Conservation (phyloP, 2,329 filamentous ascomycete species). For the Waltergamsia citrina region DNA sequence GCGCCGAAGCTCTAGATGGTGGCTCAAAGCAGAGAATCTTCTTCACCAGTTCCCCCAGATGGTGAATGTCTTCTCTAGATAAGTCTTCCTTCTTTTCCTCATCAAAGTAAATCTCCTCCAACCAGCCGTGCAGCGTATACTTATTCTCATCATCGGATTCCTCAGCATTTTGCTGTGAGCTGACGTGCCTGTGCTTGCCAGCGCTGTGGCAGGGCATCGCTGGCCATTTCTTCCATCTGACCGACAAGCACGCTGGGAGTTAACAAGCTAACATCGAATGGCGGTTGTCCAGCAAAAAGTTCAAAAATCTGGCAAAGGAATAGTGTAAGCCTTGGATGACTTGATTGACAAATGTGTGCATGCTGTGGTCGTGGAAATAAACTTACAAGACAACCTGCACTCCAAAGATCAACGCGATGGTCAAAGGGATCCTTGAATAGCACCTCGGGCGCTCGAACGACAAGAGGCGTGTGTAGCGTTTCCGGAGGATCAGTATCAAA, state of each 20-base stretch:
- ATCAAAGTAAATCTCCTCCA: constrained; percentile 10
- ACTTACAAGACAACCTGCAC: constrained; percentile 10
- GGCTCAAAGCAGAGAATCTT: constrained; percentile 12
- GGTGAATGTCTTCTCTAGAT: constrained; percentile 4
- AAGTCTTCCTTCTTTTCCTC: constrained; percentile 5
- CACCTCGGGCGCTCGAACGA: constrained; percentile 11
- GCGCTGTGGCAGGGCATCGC: constrained; percentile 7
- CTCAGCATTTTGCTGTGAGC: neutral
- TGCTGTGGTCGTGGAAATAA: neutral
- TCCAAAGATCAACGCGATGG: constrained; percentile 11
- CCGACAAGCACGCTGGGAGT: constrained; percentile 6
- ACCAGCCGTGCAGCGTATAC: constrained; percentile 8
- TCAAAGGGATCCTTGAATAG: constrained; percentile 11
- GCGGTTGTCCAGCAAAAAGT: constrained; percentile 12
- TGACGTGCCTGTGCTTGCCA: constrained; percentile 6
- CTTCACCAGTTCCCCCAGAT: constrained; percentile 1
- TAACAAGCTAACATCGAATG: constrained; percentile 10
- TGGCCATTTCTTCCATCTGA: constrained; percentile 9
- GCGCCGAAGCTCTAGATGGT: constrained; percentile 6
- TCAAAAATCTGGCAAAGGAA: constrained; percentile 12
- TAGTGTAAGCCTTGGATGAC: neutral
- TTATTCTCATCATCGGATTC: neutral
- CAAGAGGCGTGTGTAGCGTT: constrained; percentile 8
- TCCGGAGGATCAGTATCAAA: constrained; percentile 2
- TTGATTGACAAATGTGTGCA: no score